Conservation (phyloP, 2,329 filamentous ascomycete genomes). For the Hymenoscyphus occultus region DNA sequence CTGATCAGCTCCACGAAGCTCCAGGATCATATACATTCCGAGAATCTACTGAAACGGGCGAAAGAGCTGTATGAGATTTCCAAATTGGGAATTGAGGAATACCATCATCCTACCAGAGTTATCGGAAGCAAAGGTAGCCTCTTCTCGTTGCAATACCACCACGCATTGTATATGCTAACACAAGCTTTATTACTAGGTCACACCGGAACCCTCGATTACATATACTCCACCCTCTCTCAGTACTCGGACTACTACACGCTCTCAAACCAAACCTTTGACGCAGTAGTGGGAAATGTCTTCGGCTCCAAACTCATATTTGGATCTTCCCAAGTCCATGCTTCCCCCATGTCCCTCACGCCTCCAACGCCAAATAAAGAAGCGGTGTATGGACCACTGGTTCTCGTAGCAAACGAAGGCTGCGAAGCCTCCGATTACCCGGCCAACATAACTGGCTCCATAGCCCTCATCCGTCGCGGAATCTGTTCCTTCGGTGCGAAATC, state of each 20-base stretch:
- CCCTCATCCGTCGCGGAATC: slow-evolving; percentile 65
- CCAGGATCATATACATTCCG: slow-evolving; percentile 53
- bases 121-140: slow-evolving; percentile 60
- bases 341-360: slow-evolving; percentile 65
- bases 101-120: slow-evolving; percentile 66
- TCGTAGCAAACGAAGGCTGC: slow-evolving; percentile 63
- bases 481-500: slow-evolving; percentile 74
- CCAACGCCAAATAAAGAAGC: slow-evolving; percentile 58
- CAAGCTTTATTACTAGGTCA: slow-evolving; percentile 51
- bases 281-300: slow-evolving; percentile 57
- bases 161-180: not conserved
- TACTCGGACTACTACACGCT: slow-evolving; percentile 60
- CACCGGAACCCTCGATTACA: slow-evolving; percentile 60
- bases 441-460: slow-evolving; percentile 59
- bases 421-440: slow-evolving; percentile 59
- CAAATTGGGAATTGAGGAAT: slow-evolving; percentile 55
- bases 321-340: slow-evolving; percentile 44
- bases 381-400: slow-evolving; percentile 57
- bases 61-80: slow-evolving; percentile 62
- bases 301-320: slow-evolving; percentile 58
- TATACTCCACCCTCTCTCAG: slow-evolving; percentile 52
- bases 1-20: slow-evolving; percentile 50
- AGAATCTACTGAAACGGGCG: slow-evolving; percentile 57
- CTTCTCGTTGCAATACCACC: not conserved
- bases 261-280: slow-evolving; percentile 62